Percentiles rank a stretch among this genome's conserved stretches.
Evolutionary conservation across 805 yeast species (phyloP).

Genomic region (Candida orba): DNA sequence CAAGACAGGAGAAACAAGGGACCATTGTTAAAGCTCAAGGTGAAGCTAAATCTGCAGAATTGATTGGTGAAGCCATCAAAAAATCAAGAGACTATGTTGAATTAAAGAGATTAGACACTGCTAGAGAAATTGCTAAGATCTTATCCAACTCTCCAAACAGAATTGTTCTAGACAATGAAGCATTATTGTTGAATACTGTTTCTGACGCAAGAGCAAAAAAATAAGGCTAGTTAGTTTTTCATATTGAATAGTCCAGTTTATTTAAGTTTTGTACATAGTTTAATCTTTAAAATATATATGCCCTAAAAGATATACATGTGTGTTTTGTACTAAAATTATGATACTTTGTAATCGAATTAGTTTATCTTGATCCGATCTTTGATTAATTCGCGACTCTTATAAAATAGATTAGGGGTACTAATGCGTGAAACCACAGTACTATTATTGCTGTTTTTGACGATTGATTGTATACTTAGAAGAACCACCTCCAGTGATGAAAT

Average conservation of each 20-base stretch:
- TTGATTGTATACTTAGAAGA: too few relatives aligned
- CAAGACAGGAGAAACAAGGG: slow-evolving; percentile 96
- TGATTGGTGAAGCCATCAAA: slow-evolving; percentile 98
- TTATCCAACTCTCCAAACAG: slow-evolving; percentile 85
- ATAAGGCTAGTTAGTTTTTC: slow-evolving; percentile 7
- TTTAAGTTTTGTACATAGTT: too few relatives aligned
- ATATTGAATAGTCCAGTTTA: too few relatives aligned
- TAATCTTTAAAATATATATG: background rate
- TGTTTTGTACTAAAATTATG: background rate
- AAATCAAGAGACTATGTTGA: slow-evolving; percentile 94
- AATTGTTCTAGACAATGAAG: slow-evolving; percentile 85
- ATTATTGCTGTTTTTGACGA: too few relatives aligned
- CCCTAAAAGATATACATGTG: background rate
- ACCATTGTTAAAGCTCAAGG: slow-evolving; percentile 96
- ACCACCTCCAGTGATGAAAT: too few relatives aligned
- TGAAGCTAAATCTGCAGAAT: slow-evolving; percentile 96
- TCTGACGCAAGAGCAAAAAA: slow-evolving; percentile 57
- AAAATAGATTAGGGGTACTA: too few relatives aligned
- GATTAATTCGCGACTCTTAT: too few relatives aligned
- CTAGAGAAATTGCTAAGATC: slow-evolving; percentile 87
- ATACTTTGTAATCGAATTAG: too few relatives aligned
- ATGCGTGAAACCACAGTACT: too few relatives aligned
- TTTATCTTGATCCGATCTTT: too few relatives aligned
- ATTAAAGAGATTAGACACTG: slow-evolving; percentile 93
- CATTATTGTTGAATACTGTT: slow-evolving; percentile 83